Base-by-base conservation (phyloP, 2,329 filamentous ascomycete species). In the Tothia fuscella region DNA sequence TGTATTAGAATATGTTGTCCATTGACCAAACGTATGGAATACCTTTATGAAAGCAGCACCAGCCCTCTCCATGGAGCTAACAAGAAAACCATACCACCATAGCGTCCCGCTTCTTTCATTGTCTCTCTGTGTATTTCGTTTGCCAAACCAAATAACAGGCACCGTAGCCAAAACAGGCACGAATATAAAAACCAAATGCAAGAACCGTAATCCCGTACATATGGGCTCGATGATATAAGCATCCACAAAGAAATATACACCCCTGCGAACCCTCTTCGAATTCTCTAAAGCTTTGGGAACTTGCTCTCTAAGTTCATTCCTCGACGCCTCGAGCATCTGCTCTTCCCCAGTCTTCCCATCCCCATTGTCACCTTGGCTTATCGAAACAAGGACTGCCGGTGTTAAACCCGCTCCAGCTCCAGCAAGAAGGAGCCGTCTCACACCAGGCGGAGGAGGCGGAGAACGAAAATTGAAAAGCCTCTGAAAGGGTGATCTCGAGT, bases 41-140 rank as follows among this genome's bases (percentile, higher is more conserved):
- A 85, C 82, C 74, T 98, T 98, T 65, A 98, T 98, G 56, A 98
- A 98, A 0, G 91, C 87, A 33, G 91, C 88, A 0, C 91, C 91
- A 14, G 89, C 86, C 56, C 79, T 72, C 62, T 98, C 89, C 91
- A 98, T 96, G 21, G 82, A 73, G 44, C 70, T 73, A 7, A 96
- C 87, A 29, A 98, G 63, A 54, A 94, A 91, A 3, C 69, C 68
- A 64, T 95, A 98, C 91, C 91, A 98, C 86, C 84, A 94, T 3
- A 96, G 55, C 0, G 88, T 88, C 1, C 91, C 89, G 5, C 66
- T 71, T 47, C 85, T 72, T 63, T 94, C 85, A 49, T 84, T 76
- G 51, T 86, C 80, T 44, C 71, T 73, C 25, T 77, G 66, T 2
- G 71, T 64, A 37, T 76, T 66, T 34, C 80, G 68, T 25, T 59